Conservation (phyloP, 2,329 filamentous ascomycete species). For the Colletotrichum musae region DNA sequence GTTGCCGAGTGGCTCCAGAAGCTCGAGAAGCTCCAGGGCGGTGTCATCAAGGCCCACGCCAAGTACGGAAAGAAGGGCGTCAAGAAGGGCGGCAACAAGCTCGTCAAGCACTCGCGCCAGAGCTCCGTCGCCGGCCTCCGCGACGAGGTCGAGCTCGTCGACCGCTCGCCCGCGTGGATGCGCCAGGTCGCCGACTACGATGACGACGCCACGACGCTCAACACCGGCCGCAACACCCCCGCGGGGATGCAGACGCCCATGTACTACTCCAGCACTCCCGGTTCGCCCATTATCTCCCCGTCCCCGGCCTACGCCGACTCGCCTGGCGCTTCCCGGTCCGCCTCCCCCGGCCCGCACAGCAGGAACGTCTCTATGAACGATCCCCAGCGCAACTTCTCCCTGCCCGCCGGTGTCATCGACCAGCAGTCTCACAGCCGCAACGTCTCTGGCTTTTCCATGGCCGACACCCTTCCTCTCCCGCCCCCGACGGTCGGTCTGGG, state of each 20-base stretch:
- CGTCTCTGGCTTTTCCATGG: conserved; percentile 39
- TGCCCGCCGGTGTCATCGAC: conserved; percentile 1
- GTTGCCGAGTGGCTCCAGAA: conserved; percentile 78
- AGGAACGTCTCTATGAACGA: conserved; percentile 22
- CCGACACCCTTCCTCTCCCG: conserved; percentile 48
- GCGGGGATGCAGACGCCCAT: conserved; percentile 34
- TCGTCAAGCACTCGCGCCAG: conserved; percentile 36
- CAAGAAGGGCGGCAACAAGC: conserved; percentile 39
- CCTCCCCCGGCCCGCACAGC: conserved; percentile 29
- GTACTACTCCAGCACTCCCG: conserved; percentile 33
- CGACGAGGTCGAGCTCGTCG: conserved; percentile 39
- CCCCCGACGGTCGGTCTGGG: conserved; percentile 22
- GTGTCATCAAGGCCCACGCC: conserved; percentile 67
- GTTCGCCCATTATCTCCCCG: conserved; percentile 36
- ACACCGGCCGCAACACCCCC: conserved; percentile 37
- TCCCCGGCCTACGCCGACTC: conserved; percentile 34
- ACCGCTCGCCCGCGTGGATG: conserved; percentile 40
- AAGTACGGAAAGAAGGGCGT: conserved; percentile 43
- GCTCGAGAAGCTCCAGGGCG: conserved; percentile 73
- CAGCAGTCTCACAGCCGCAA: conserved; percentile 26
- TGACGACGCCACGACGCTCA: conserved; percentile 37
- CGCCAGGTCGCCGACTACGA: conserved; percentile 38
- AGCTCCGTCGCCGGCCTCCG: conserved; percentile 32
- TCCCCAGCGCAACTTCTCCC: conserved; percentile 36
- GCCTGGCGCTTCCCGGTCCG: conserved; percentile 30